phyloP scores from a whole-genome alignment of 257 asterid species.

The Orobanche coerulescens region DNA sequence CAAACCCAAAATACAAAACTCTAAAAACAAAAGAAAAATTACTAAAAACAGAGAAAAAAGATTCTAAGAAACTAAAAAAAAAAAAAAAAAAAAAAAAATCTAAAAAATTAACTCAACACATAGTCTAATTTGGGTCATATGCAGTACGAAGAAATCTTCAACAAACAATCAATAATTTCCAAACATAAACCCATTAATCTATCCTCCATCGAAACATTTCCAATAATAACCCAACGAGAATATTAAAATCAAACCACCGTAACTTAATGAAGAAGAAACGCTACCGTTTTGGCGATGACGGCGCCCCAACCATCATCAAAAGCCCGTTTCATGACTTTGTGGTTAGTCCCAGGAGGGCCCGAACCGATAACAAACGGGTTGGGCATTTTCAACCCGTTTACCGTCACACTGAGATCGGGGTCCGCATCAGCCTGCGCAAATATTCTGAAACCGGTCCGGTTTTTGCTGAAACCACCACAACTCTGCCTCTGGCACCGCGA shows the following conservation, averaged over 20 bases:
- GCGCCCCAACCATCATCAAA: slow-evolving; percentile 99
- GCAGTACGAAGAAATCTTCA: background rate
- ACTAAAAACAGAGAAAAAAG: background rate
- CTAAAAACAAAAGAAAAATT: background rate
- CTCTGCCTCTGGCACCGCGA: slow-evolving; percentile 21
- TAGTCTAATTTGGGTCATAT: too few species aligned
- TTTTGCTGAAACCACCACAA: background rate
- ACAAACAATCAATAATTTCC: too few species aligned
- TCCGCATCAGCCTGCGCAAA: slow-evolving; percentile 40
- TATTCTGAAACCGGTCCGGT: slow-evolving; percentile 46
- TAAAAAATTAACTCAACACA: background rate
- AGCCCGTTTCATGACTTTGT: slow-evolving; percentile 89
- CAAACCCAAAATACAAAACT: background rate
- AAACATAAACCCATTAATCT: too few species aligned
- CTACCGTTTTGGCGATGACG: slow-evolving; percentile 96
- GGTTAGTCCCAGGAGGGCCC: slow-evolving; percentile 97
- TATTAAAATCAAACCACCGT: background rate
- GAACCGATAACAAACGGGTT: slow-evolving; percentile 95
- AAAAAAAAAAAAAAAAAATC: background rate
- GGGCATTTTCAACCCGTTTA: slow-evolving; percentile 87
- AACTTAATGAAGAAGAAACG: background rate
- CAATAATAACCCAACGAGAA: background rate
- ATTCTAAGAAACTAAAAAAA: background rate
- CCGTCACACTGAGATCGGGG: slow-evolving; percentile 90
- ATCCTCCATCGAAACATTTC: background rate